Evolutionary conservation across 352 stramenopile genomes (phyloP), one percentile per base, ranked within the genome.

Genomic region (Elongisporangium anandrum): DNA sequence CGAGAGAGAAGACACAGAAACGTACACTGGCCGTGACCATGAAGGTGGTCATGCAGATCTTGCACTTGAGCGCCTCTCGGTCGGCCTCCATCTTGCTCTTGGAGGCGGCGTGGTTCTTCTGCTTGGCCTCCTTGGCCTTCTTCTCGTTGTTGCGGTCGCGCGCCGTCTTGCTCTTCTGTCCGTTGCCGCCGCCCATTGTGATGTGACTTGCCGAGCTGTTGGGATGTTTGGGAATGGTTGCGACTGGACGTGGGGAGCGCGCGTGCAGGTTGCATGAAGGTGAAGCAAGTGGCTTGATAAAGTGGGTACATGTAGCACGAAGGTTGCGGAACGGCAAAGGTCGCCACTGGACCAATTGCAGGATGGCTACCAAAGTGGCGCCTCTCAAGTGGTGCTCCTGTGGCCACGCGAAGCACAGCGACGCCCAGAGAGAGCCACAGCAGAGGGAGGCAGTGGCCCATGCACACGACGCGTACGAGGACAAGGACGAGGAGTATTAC

Each of bases 21-120:
- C 84, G 58, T 80, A 92, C 85, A 52, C 68, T 90, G 56, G 81
- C 85, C 20, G 84, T 94, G 70, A 92, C 73, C 77, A 94, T 88
- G 64, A 94, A 92, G 10, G 82, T 92, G 29, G 83, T 90, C 70
- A 94, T 84, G 70, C 85, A 94, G 71, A 94, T 91, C 56, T 91
- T 94, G 79, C 85, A 94, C 74, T 92, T 94, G 73, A 90, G 76
- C 26, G 77, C 78, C 39, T 76, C 73, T 51, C 75, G 75, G 68
- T 94, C 85, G n/a, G 82, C 80, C 61, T 77, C 70, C 79, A 94
- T 92, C 72, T 94, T 94, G 63, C 72, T 76, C 57, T 89, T 90
- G 60, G 75, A 90, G 59, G 80, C 82, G n/a, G 77, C 75, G 63
- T 88, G 81, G 66, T 79, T 89, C 71, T 92, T 92, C 39, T 80